Conservation (phyloP, 495 filamentous ascomycete genomes). For the Penicillium chermesinum region DNA sequence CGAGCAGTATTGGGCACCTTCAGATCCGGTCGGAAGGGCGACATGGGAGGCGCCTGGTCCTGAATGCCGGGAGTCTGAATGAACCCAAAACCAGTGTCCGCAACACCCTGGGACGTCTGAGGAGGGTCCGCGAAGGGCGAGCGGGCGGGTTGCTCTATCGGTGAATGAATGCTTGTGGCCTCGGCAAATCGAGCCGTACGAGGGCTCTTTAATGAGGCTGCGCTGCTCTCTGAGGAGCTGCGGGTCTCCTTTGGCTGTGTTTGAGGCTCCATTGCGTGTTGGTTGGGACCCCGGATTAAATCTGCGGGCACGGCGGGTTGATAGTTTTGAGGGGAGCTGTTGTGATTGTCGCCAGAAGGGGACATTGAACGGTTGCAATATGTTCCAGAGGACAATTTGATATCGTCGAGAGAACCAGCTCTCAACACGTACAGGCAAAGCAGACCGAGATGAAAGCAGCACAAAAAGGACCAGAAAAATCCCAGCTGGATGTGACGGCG, state of each 20-base stretch:
- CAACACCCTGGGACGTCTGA: slow-evolving; percentile 49
- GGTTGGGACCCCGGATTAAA: slow-evolving; percentile 28
- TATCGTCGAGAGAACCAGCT: slow-evolving; percentile 36
- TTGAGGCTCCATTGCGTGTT: slow-evolving; percentile 27
- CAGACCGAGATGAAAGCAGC: not conserved
- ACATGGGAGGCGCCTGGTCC: slow-evolving; percentile 57
- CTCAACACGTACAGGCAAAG: slow-evolving; percentile 14
- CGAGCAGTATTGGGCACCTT: slow-evolving; percentile 76
- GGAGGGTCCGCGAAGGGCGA: slow-evolving; percentile 69
- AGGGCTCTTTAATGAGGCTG: slow-evolving; percentile 68
- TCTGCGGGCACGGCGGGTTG: slow-evolving; percentile 31
- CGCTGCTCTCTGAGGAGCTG: slow-evolving; percentile 38
- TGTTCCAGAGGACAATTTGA: slow-evolving; percentile 7
- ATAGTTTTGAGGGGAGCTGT: slow-evolving; percentile 28
- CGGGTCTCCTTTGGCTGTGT: slow-evolving; percentile 20
- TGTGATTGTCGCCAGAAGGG: slow-evolving; percentile 21
- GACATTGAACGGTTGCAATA: slow-evolving; percentile 19
- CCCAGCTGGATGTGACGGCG: slow-evolving; percentile 16
- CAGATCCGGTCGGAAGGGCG: slow-evolving; percentile 80
- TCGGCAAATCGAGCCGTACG: slow-evolving; percentile 86
- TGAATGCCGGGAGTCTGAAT: slow-evolving; percentile 47
- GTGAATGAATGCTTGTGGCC: slow-evolving; percentile 82
- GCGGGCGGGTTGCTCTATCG: slow-evolving; percentile 54
- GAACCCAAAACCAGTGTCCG: slow-evolving; percentile 90
- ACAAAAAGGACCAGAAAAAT: slow-evolving; percentile 2